A percentile compares a stretch with the other conserved stretches of the same genome.
Evolutionary conservation across 148 eudicot genomes (phyloP).

Genomic region (Amaranthus hypochondriacus): DNA sequence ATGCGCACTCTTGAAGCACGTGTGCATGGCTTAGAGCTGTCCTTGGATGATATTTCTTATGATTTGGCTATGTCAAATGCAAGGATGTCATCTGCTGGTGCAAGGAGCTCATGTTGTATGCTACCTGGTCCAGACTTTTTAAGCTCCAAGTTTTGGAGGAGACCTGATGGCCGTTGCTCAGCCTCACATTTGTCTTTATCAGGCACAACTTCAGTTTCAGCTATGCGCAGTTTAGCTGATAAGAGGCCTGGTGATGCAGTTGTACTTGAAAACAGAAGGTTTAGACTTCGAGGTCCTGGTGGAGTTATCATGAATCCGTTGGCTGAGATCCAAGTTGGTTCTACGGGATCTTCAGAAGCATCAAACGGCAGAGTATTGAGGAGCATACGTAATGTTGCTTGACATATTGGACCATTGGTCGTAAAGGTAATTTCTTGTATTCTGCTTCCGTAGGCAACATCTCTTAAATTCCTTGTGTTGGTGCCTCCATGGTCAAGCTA

Average conservation of each 20-base stretch:
- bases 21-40: conserved; percentile 78
- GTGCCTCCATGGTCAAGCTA: not conserved
- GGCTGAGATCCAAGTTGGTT: conserved; percentile 49
- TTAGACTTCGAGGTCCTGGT: conserved; percentile 39
- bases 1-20: conserved; percentile 80
- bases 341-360: conserved; percentile 38
- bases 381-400: conserved; percentile 31
- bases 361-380: conserved; percentile 29
- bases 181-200: conserved; percentile 42
- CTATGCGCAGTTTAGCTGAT: conserved; percentile 21
- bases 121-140: conserved; percentile 75
- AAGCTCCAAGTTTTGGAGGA: conserved; percentile 79
- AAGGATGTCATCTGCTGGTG: conserved; percentile 49
- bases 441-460: not conserved
- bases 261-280: conserved; percentile 41
- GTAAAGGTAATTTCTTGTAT: conserved; percentile 10
- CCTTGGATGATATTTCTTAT: conserved; percentile 78
- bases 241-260: conserved; percentile 26
- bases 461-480: not conserved
- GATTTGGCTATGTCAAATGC: conserved; percentile 73
- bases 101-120: conserved; percentile 60
- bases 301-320: conserved; percentile 73
- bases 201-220: conserved; percentile 26
- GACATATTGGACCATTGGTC: conserved; percentile 15
- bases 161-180: conserved; percentile 38